phyloP scores from a whole-genome alignment of 371 early-diverging fungal genomes.

The Rhizopus microsporus region DNA sequence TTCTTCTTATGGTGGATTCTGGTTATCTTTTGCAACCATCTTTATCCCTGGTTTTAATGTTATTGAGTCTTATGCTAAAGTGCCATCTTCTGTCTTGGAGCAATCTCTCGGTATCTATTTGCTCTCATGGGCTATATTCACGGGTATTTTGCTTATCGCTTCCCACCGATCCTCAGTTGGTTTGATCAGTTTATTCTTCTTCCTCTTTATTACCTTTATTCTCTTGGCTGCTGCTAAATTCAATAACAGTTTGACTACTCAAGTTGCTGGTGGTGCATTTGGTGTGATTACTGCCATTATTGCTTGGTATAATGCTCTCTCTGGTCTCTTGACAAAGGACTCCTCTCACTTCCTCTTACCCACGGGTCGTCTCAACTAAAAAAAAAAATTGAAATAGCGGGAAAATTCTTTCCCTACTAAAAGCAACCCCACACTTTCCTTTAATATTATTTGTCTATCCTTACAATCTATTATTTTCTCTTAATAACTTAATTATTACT shows the following conservation, averaged over 20 bases:
- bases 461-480: not conserved
- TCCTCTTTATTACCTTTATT: constrained; percentile 65
- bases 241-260: constrained; percentile 32
- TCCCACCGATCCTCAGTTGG: constrained; percentile 65
- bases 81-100: constrained; percentile 38
- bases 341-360: constrained; percentile 64
- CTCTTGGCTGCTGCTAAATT: constrained; percentile 56
- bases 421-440: not conserved
- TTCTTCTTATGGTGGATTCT: constrained; percentile 78
- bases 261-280: constrained; percentile 65
- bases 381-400: too few relatives aligned
- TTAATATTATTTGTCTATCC: not conserved
- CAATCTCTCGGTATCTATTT: constrained; percentile 71
- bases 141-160: constrained; percentile 68
- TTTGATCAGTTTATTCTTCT: constrained; percentile 62
- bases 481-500: not conserved
- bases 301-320: constrained; percentile 75
- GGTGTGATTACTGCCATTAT: constrained; percentile 68
- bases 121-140: constrained; percentile 69
- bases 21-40: constrained; percentile 72
- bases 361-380: constrained; percentile 46
- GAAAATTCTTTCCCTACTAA: not conserved
- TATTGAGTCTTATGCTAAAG: constrained; percentile 41
- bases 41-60: constrained; percentile 61
- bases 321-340: constrained; percentile 59